Evolutionary conservation across 2,329 filamentous ascomycete species (phyloP).

Genomic region (Tolypocladium tropicale): DNA sequence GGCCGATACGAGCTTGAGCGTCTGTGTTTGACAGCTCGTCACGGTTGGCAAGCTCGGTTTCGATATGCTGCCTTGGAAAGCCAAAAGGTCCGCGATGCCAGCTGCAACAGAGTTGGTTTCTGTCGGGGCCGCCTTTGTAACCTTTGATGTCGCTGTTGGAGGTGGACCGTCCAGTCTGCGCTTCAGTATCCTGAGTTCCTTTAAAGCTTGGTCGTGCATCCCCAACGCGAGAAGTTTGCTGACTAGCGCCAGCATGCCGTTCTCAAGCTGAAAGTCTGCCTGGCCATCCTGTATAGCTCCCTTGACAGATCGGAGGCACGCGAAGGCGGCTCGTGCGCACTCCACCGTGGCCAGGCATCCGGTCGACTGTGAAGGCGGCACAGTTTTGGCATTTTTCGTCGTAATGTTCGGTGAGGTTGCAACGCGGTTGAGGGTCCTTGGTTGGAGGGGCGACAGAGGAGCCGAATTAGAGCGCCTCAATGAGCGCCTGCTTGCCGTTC

Average conservation of each 20-base stretch:
- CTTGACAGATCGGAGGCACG: constrained; percentile 50
- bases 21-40: constrained; percentile 54
- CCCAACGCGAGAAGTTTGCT: constrained; percentile 55
- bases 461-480: constrained; percentile 45
- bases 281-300: constrained; percentile 41
- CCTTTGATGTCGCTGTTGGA: constrained; percentile 19
- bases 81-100: constrained; percentile 47
- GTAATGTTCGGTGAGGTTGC: constrained; percentile 38
- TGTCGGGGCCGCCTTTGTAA: constrained; percentile 14
- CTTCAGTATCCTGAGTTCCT: constrained; percentile 59
- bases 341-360: constrained; percentile 51
- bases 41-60: constrained; percentile 41
- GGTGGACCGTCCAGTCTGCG: constrained; percentile 40
- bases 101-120: constrained; percentile 19
- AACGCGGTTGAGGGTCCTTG: constrained; percentile 50
- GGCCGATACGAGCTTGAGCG: constrained; percentile 51
- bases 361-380: constrained; percentile 21
- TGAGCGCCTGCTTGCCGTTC: constrained; percentile 26
- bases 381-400: constrained; percentile 20
- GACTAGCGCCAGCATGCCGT: constrained; percentile 59
- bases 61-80: constrained; percentile 41
- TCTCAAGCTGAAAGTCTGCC: constrained; percentile 60
- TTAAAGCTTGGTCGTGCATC: constrained; percentile 56
- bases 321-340: constrained; percentile 59
- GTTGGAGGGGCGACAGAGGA: constrained; percentile 51